These are phyloP conservation scores for Cytospora piceicola DNA, from an alignment of 2,329 filamentous ascomycete genomes.

Conservation along the genomic window DNA sequence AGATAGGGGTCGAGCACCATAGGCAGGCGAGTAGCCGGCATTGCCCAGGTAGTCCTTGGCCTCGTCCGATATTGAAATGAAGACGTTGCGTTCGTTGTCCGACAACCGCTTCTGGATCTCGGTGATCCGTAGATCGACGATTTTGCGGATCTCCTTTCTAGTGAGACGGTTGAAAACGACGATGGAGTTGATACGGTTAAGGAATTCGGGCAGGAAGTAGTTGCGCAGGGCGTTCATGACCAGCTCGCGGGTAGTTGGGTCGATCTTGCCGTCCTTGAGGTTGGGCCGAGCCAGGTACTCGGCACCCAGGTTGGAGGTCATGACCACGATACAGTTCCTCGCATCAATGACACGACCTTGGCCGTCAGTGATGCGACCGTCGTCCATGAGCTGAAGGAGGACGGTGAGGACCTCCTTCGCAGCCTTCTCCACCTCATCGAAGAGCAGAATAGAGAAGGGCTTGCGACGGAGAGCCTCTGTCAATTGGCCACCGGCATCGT, in stretches of 20 bases:
- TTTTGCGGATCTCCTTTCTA: slow-evolving; percentile 86
- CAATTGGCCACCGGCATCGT: slow-evolving; percentile 93
- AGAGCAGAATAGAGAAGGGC: slow-evolving; percentile 96
- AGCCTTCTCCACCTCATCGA: slow-evolving; percentile 98
- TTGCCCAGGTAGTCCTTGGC: slow-evolving; percentile 92
- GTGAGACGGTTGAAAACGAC: slow-evolving; percentile 99
- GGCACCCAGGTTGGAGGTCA: slow-evolving; percentile 97
- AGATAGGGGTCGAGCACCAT: slow-evolving; percentile 86
- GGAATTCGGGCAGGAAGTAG: slow-evolving; percentile 98
- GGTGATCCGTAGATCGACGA: slow-evolving; percentile 84
- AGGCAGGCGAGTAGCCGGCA: slow-evolving; percentile 92
- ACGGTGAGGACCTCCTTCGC: slow-evolving; percentile 97
- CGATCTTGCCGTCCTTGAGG: slow-evolving; percentile 80
- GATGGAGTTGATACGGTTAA: slow-evolving; percentile 94
- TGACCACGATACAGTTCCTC: slow-evolving; percentile 97
- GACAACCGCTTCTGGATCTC: slow-evolving; percentile 93
- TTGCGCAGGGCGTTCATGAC: slow-evolving; percentile 90
- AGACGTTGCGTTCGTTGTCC: slow-evolving; percentile 82
- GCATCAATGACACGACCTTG: slow-evolving; percentile 95
- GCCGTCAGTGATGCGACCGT: slow-evolving; percentile 96
- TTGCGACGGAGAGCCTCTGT: slow-evolving; percentile 92
- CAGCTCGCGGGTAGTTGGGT: slow-evolving; percentile 80
- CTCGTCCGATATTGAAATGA: slow-evolving; percentile 79
- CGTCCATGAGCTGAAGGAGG: slow-evolving; percentile 98
- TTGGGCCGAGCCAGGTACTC: slow-evolving; percentile 86